Evolutionary conservation across 2,329 filamentous ascomycete species (phyloP), one percentile per base, ranked within the genome.

Genomic region (Colletotrichum caudatum): DNA sequence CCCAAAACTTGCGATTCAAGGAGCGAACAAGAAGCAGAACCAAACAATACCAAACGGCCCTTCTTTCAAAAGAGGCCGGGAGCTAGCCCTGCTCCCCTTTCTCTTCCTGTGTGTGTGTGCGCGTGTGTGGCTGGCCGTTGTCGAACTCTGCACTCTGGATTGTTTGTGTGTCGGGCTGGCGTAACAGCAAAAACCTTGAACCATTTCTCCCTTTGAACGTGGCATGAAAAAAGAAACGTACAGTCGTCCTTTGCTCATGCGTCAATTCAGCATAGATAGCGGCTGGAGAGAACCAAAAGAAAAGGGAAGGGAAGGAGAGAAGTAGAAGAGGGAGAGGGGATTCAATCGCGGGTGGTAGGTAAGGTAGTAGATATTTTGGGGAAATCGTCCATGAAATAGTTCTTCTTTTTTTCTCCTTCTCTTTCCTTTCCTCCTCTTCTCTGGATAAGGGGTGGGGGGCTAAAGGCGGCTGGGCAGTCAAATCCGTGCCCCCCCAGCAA

Each of bases 171-270:
- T 26, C 48, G 48, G 20, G 5, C 39, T 63, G 50, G 50, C 23
- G 23, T 33, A 66, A 50, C 46, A 44, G 16, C 41, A 20, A 44
- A 33, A 59, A 39, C n/a, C 48, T 41, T 23, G 41, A 39, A 29
- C 41, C 41, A 66, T 68, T 56, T 64, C 68, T 71, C 58, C 64
- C 53, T 58, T 68, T 71, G 60, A 56, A 33, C 50, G 51, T 64
- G 64, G 44, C 68, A 58, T 68, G n/a, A 57, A 71, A 68, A 33
- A 29, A 68, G n/a, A 29, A 29, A 57, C 20, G 48, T 37, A 26
- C 35, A 29, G 35, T 67, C 39, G 50, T 61, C 56, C 56, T 66
- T 50, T 23, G 5, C 33, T 37, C 53, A 14, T n/a, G 5, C 53
- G 33, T 37, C 12, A 16, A 23, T 20, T 37, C 33, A 59, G 62